phyloP scores from a whole-genome alignment of 805 yeast genomes.

The Candida bentonensis region DNA sequence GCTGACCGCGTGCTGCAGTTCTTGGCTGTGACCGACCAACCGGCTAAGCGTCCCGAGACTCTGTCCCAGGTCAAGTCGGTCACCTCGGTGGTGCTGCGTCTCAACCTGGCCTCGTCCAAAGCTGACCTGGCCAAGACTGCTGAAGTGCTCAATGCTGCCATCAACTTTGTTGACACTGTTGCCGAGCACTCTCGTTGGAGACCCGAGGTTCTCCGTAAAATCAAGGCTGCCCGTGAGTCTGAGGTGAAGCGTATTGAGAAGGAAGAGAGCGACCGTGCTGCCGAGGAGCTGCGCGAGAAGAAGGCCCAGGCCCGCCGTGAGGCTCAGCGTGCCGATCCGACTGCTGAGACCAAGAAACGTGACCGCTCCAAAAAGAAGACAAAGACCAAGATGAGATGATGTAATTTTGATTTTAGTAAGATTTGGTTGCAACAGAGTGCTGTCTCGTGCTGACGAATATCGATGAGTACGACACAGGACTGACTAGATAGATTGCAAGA shows the following conservation, averaged over 20 bases:
- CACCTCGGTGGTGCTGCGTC: slow-evolving; percentile 16
- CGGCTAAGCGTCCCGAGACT: slow-evolving; percentile 52
- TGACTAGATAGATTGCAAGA: background rate
- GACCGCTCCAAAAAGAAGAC: slow-evolving; percentile 51
- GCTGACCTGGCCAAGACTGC: slow-evolving; percentile 37
- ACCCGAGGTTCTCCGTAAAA: slow-evolving; percentile 63
- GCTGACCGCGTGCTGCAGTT: slow-evolving; percentile 40
- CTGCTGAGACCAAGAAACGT: slow-evolving; percentile 74
- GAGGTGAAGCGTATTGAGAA: slow-evolving; percentile 62
- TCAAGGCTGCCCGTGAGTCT: slow-evolving; percentile 59
- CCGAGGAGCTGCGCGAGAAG: slow-evolving; percentile 56
- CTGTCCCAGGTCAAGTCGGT: slow-evolving; percentile 38
- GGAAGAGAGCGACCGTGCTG: slow-evolving; percentile 46
- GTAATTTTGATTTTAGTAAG: background rate
- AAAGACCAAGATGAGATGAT: slow-evolving; percentile 8
- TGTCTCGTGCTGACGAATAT: background rate
- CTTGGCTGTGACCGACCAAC: slow-evolving; percentile 75
- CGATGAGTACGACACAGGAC: background rate
- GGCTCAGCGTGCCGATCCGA: slow-evolving; percentile 47
- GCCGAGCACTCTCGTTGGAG: slow-evolving; percentile 44
- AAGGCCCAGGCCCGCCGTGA: slow-evolving; percentile 39
- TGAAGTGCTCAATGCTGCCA: slow-evolving; percentile 38
- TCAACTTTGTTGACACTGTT: slow-evolving; percentile 45
- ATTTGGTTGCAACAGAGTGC: background rate
- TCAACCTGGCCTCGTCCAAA: slow-evolving; percentile 37